These are phyloP conservation scores for Protea cynaroides DNA, from an alignment of 164 flowering plant species.

Conservation along the genomic window DNA sequence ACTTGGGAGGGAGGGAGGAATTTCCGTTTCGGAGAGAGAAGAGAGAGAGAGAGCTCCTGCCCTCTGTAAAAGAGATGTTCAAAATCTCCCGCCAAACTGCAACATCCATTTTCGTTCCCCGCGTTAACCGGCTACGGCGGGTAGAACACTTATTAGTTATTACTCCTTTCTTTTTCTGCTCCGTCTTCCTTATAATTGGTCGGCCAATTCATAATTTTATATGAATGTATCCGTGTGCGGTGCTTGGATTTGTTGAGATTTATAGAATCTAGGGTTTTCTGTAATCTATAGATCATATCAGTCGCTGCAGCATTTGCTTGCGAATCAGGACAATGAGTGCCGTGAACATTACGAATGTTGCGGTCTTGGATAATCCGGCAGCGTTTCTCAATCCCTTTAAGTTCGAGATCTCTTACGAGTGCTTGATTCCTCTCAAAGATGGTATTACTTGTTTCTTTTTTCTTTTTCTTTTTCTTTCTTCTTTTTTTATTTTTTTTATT, in stretches of 20 bases:
- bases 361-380: conserved; percentile 90
- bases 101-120: background rate
- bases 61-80: background rate
- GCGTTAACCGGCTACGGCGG: background rate
- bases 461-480: too few species aligned
- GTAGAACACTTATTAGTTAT: background rate
- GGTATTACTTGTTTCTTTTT: conserved; percentile 32
- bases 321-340: conserved; percentile 57
- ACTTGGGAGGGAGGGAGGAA: too few species aligned
- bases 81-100: background rate
- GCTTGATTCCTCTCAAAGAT: conserved; percentile 78
- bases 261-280: conserved; percentile 26
- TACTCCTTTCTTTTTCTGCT: background rate
- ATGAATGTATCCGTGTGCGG: background rate
- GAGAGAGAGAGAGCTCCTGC: too few species aligned
- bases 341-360: conserved; percentile 85
- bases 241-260: conserved; percentile 18
- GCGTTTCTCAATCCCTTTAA: conserved; percentile 76
- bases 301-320: background rate
- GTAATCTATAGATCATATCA: background rate
- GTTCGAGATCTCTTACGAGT: conserved; percentile 96
- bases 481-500: too few species aligned
- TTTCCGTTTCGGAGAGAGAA: too few species aligned
- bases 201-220: background rate
- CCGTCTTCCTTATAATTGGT: background rate